Evolutionary conservation across 768 basidiomycete species (phyloP), one percentile per base, ranked within the genome.

Genomic region (Antrodiella citrinella): DNA sequence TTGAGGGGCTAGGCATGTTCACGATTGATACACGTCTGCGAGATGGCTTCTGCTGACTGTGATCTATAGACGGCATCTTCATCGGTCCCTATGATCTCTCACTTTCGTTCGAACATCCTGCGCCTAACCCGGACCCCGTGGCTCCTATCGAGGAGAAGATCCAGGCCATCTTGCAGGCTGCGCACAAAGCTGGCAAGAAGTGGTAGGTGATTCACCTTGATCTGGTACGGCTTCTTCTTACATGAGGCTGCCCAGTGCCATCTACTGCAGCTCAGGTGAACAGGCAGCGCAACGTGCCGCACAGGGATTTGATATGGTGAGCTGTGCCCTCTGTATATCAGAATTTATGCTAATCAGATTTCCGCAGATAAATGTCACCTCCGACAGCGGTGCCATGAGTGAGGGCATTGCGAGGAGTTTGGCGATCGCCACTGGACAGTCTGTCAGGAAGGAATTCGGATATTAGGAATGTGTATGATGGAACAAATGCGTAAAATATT

Each of bases 1-100:
- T 73, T 24, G 64, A 67, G 11, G 71, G 72, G 18, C 57, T 72
- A 30, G 62, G 63, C 65, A 41, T 42, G 69, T 4, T 39, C 22
- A 7, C 30, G 21, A 2, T 48, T 40, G 10, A 38, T 38, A 18
- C 35, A 19, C 19, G 41, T 43, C 7, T 21, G 18, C 20, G 26
- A 18, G 11, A 45, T 2, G 52, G 63, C 7, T 65, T 66, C 53
- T 67, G 66, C 40, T 69, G 67, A 58, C 1, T 41, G 23, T 5
- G 53, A 62, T 44, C 23, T 42, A 12, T 50, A 74, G 76, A 79
- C 52, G 71, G 73, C 12, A 64, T 82, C 19, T 81, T 82, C 64
- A 76, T 85, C 48, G 82, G 83, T 3, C 83, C 82, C 2, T 85
- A 78, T 53, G 83, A 85, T 58, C 71, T 86, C 39, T 86, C 84